phyloP scores from a whole-genome alignment of 345 rosid genomes.

The Ceriops zippeliana region DNA sequence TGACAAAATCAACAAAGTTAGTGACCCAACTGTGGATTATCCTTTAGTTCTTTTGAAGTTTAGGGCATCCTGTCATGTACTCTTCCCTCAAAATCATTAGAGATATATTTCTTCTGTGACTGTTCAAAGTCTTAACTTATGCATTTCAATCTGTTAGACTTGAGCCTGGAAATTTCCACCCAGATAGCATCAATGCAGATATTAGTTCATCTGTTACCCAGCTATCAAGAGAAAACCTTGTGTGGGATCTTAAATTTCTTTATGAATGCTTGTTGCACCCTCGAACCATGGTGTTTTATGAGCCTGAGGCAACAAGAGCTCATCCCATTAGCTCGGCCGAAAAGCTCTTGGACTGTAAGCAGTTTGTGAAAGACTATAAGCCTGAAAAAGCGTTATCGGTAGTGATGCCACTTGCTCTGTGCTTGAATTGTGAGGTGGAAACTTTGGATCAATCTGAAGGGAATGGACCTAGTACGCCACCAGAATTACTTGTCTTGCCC shows the following conservation, averaged over 20 bases:
- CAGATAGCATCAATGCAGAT: conserved; percentile 1
- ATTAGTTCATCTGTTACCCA: conserved; percentile 18
- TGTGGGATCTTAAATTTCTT: conserved; percentile 45
- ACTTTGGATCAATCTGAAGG: conserved; percentile 35
- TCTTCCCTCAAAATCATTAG: no score
- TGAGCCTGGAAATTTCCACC: conserved; percentile 37
- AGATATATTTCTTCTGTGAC: not conserved
- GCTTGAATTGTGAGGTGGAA: conserved; percentile 46
- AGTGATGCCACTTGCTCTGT: conserved; percentile 15
- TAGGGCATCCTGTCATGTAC: no score
- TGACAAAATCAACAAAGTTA: no score
- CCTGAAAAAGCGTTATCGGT: conserved; percentile 19
- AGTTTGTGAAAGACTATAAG: conserved; percentile 54
- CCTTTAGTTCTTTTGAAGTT: no score
- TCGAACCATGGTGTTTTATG: conserved; percentile 29
- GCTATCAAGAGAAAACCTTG: conserved; percentile 47
- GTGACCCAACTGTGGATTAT: no score
- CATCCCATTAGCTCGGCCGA: conserved; percentile 36
- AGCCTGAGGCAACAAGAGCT: conserved; percentile 27
- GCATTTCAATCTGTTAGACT: conserved; percentile 36
- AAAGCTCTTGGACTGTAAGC: conserved; percentile 74
- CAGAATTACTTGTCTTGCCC: conserved; percentile 42
- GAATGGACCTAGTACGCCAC: conserved; percentile 30
- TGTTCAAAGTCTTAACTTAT: not conserved
- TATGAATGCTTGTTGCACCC: conserved; percentile 46